These are phyloP conservation scores for Chytriomyces hyalinus DNA, from an alignment of 192 early-diverging fungal species.

Conservation along the genomic window DNA sequence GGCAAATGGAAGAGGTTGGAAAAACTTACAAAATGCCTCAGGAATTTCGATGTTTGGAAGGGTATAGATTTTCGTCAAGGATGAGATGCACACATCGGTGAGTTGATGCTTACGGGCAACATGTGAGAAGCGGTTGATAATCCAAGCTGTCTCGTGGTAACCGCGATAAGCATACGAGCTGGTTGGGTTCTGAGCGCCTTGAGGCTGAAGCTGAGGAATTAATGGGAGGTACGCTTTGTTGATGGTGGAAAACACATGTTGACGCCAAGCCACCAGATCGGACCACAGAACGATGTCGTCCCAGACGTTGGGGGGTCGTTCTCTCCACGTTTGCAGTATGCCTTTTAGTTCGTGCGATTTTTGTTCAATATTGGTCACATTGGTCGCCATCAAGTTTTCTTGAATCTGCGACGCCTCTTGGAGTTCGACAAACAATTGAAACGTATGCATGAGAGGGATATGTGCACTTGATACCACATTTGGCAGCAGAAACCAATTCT, in stretches of 20 bases:
- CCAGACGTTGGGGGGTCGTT: constrained; percentile 94
- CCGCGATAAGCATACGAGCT: constrained; percentile 95
- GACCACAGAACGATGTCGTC: constrained; percentile 99
- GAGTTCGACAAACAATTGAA: constrained; percentile 97
- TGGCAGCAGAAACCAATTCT: constrained; percentile 84
- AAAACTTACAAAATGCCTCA: constrained; percentile 78
- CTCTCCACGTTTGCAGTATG: constrained; percentile 92
- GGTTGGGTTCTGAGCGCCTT: constrained; percentile 47
- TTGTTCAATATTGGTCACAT: constrained; percentile 79
- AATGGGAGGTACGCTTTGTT: constrained; percentile 91
- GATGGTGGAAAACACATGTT: constrained; percentile 95
- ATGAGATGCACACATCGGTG: constrained; percentile 86
- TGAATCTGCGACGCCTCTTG: constrained; percentile 91
- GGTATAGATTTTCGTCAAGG: constrained; percentile 95
- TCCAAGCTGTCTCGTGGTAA: constrained; percentile 99
- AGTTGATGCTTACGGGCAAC: constrained; percentile 95
- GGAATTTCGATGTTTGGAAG: constrained; percentile 99
- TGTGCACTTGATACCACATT: constrained; percentile 84
- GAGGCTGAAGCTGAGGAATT: constrained; percentile 52
- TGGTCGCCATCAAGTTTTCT: constrained; percentile 77
- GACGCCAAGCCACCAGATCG: constrained; percentile 95
- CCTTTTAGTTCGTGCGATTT: constrained; percentile 90
- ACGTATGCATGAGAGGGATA: constrained; percentile 83
- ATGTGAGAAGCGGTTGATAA: constrained; percentile 98
- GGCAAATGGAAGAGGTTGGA: neutral